Evolutionary conservation across 140 eudicot genomes (phyloP).

Genomic region (Ambrosia hybrid): DNA sequence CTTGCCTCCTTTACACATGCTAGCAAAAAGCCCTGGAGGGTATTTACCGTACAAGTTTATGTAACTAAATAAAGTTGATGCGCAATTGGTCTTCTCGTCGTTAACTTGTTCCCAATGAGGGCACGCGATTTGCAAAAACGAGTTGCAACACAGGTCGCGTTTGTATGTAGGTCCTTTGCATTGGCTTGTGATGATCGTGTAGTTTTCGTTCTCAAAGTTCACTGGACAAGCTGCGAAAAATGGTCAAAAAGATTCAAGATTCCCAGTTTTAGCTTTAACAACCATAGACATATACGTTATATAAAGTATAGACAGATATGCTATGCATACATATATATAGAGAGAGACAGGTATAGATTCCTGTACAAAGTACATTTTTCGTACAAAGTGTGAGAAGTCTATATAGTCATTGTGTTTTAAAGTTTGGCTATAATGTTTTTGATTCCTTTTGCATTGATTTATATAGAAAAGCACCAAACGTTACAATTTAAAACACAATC

Average conservation of each 20-base stretch:
- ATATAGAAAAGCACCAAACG: no score
- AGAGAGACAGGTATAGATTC: no score
- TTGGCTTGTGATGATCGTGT: slow-evolving; percentile 74
- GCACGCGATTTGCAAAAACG: slow-evolving; percentile 62
- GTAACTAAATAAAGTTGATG: slow-evolving; percentile 67
- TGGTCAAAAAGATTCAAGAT: background rate
- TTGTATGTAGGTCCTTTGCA: slow-evolving; percentile 79
- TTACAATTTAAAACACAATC: no score
- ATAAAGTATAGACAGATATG: no score
- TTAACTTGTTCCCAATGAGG: slow-evolving; percentile 50
- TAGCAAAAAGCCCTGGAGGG: slow-evolving; percentile 77
- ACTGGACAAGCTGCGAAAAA: slow-evolving; percentile 56
- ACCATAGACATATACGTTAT: background rate
- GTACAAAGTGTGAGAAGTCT: no score
- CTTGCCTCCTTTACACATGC: slow-evolving; percentile 56
- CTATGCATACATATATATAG: no score
- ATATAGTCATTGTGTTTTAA: no score
- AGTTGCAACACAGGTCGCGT: slow-evolving; percentile 51
- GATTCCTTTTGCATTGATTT: no score
- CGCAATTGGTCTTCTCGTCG: slow-evolving; percentile 60
- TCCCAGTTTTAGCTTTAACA: background rate
- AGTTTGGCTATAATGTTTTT: no score
- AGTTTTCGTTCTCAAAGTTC: slow-evolving; percentile 65
- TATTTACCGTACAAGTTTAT: slow-evolving; percentile 69
- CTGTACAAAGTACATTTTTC: no score